A percentile compares a stretch with the other conserved stretches of the same genome.
These are phyloP conservation scores for Hanseniaspora valbyensis DNA, from an alignment of 805 yeast genomes.

Conservation along the genomic window DNA sequence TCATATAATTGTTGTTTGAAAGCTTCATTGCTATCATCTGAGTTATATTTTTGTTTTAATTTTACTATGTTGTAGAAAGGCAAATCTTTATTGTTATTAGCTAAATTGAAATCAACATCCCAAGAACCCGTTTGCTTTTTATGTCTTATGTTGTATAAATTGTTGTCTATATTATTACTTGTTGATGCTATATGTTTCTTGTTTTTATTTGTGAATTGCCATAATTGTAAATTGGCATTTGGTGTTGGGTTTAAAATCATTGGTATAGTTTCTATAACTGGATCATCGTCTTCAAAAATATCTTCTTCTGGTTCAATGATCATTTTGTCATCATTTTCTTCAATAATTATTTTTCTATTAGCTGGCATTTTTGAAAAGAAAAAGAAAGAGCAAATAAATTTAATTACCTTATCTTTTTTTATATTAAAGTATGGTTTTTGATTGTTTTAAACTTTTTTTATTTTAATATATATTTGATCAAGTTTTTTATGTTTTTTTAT, in stretches of 20 bases:
- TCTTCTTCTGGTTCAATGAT: conserved; percentile 19
- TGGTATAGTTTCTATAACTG: conserved; percentile 52
- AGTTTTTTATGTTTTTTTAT: too few relatives aligned
- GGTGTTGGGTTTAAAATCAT: conserved; percentile 34
- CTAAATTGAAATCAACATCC: conserved; percentile 68
- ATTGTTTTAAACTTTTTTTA: too few relatives aligned
- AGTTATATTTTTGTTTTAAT: conserved; percentile 2
- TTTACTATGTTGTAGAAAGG: conserved; percentile 6
- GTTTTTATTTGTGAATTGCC: conserved; percentile 45
- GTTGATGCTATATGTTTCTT: conserved; percentile 21
- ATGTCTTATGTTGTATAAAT: conserved; percentile 36
- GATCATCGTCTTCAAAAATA: conserved; percentile 41
- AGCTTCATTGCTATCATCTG: conserved; percentile 43
- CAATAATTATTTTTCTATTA: background rate
- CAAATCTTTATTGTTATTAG: conserved; percentile 4
- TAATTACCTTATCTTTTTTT: too few relatives aligned
- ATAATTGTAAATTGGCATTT: conserved; percentile 30
- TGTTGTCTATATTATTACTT: conserved; percentile 27
- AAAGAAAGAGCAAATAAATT: too few relatives aligned
- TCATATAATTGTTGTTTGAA: conserved; percentile 55
- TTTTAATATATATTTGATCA: too few relatives aligned
- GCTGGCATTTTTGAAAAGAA: background rate
- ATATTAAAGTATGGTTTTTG: too few relatives aligned
- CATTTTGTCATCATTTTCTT: conserved; percentile 9
- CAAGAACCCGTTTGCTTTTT: conserved; percentile 54